A percentile compares a stretch with the other conserved stretches of the same genome.
These are phyloP conservation scores for Neonectria sp. DNA, from an alignment of 2,329 filamentous ascomycete genomes.

Conservation along the genomic window DNA sequence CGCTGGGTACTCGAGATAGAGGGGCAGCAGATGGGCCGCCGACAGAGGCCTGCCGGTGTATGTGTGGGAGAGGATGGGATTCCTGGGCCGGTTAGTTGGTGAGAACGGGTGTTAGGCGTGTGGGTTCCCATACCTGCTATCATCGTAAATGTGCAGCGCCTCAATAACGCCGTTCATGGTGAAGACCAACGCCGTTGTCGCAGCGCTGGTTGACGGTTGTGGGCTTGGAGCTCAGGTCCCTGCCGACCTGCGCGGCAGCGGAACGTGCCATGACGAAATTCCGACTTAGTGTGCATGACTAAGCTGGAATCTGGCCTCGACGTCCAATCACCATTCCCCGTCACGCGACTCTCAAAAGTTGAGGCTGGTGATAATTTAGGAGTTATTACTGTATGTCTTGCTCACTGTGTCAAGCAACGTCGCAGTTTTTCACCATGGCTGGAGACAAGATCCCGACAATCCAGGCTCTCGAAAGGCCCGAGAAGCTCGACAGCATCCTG, in stretches of 20 bases:
- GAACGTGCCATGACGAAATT: constrained; percentile 52
- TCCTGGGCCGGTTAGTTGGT: constrained; percentile 67
- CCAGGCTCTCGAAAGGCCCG: constrained; percentile 70
- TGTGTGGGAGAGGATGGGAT: constrained; percentile 87
- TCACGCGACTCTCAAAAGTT: constrained; percentile 30
- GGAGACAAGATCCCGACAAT: constrained; percentile 64
- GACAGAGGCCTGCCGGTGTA: constrained; percentile 88
- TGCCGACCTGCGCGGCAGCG: constrained; percentile 26
- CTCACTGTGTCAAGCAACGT: background rate
- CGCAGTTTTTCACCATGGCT: constrained; percentile 46
- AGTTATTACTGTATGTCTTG: constrained; percentile 10
- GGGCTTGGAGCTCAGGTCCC: constrained; percentile 30
- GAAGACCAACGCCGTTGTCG: constrained; percentile 49
- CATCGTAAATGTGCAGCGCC: constrained; percentile 97
- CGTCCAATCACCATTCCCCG: constrained; percentile 40
- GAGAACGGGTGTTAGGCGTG: constrained; percentile 6
- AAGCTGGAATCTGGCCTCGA: constrained; percentile 31
- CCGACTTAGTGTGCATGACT: constrained; percentile 42
- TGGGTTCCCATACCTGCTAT: constrained; percentile 78
- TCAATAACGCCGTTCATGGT: constrained; percentile 91
- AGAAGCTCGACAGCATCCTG: constrained; percentile 72
- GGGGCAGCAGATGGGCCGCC: constrained; percentile 82
- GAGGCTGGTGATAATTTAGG: constrained; percentile 37
- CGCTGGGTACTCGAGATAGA: constrained; percentile 86
- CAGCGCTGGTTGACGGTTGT: constrained; percentile 41